Evolutionary conservation across 306 rosid species (phyloP), one percentile per base, ranked within the genome.

Genomic region (Medicago arabica): DNA sequence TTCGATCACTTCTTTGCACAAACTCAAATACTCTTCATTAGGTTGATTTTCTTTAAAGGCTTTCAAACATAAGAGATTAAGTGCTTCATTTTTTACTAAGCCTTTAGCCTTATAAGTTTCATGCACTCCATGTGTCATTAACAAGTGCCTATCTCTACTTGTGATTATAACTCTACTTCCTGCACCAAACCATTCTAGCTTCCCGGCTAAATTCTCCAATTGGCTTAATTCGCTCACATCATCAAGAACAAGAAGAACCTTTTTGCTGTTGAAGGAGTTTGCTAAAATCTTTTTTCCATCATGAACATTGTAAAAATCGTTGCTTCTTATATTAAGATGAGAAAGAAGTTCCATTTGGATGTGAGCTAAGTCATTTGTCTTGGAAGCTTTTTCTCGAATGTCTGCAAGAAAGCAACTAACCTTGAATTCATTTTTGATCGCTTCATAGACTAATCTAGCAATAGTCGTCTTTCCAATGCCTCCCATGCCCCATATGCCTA

Each of bases 111-210:
- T 41, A 5, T 51, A 79, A 0, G 8, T 50, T 50, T 12, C 1
- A 16, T 60, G 8, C 41, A 77, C 80, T 51, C 75, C 80, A 77
- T 78, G 83, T 5, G 66, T 36, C 6, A 0, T 1, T 40, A 87
- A 28, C 31, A 84, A 25, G 36, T 80, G 78, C 38, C 70, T 43
- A 69, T 87, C 21, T 71, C 81, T 65, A 1, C 75, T 70, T 44
- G 87, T 86, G 65, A 86, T 75, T 3, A 81, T 66, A 8, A 86
- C 66, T 72, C 83, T 81, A 43, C 86, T 84, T n/a, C 84, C 87
- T 8, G 58, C 60, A 65, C 83, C 88, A 78, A 83, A 83, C 86
- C 86, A 78, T 14, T 72, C 74, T 66, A 43, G 74, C 23, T 72
- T 18, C 41, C 81, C 76, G 0, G 60, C 77, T 53, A 84, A 65